Evolutionary conservation across 306 rosid species (phyloP).

Genomic region (Casuarina cunninghamiana): DNA sequence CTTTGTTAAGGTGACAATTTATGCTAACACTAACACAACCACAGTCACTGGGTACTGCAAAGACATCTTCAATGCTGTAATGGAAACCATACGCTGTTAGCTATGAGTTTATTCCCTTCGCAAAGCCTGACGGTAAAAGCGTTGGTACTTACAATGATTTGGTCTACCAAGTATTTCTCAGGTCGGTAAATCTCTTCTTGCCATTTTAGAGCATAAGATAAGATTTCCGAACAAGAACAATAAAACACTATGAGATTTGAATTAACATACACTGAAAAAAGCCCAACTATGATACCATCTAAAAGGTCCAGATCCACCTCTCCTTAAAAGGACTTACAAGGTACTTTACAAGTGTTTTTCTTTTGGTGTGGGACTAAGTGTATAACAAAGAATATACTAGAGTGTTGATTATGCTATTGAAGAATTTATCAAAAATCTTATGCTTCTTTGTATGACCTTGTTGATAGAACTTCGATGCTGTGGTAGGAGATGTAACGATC

Average conservation of each 20-base stretch:
- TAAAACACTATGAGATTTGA: no score
- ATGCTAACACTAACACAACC: conserved; percentile 13
- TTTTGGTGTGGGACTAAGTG: no score
- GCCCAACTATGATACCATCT: no score
- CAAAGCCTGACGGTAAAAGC: conserved; percentile 1
- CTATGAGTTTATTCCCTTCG: conserved; percentile 44
- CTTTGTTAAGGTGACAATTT: conserved; percentile 25
- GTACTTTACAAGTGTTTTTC: no score
- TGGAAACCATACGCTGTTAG: conserved; percentile 37
- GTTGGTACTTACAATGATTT: conserved; percentile 44
- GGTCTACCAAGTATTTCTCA: conserved; percentile 40
- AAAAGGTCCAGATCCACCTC: no score
- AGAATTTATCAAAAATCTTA: no score
- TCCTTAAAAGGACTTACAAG: no score
- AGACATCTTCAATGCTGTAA: conserved; percentile 48
- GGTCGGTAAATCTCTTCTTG: conserved; percentile 30
- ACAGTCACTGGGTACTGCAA: conserved; percentile 46
- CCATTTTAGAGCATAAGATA: no score
- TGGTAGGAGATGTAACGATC: conserved; percentile 41
- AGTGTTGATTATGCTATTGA: no score
- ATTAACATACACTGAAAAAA: not conserved
- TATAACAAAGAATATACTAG: no score
- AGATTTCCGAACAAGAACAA: no score
- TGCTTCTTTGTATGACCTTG: no score
- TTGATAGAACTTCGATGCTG: conserved; percentile 49